phyloP scores from a whole-genome alignment of 305 asterid species.

The Ajuga reptans region DNA sequence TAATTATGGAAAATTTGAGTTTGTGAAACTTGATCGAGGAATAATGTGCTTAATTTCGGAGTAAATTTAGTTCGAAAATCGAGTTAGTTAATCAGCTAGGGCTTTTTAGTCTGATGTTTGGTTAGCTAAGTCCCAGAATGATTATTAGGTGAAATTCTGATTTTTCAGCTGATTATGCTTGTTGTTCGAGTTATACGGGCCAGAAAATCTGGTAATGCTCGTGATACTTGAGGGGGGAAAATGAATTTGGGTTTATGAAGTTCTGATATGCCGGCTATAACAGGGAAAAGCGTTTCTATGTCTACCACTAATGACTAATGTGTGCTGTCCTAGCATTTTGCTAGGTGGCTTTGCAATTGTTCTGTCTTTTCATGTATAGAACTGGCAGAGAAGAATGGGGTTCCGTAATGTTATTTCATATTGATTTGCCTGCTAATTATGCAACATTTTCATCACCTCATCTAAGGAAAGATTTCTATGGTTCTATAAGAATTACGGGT shows the following conservation, averaged over 20 bases:
- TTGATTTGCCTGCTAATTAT: neutral
- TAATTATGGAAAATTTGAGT: neutral
- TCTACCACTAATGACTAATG: neutral
- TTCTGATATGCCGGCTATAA: neutral
- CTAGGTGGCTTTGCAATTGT: neutral
- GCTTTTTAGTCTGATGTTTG: neutral
- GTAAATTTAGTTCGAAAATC: neutral
- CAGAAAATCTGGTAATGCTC: neutral
- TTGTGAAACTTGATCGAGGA: neutral
- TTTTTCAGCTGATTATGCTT: neutral
- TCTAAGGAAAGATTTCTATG: neutral
- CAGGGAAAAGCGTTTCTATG: neutral
- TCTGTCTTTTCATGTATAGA: neutral
- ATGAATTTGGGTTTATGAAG: neutral
- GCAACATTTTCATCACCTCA: neutral
- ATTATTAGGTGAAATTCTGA: neutral
- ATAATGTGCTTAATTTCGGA: neutral
- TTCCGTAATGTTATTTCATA: neutral
- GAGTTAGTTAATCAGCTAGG: neutral
- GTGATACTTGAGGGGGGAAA: neutral
- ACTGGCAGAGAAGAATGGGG: neutral
- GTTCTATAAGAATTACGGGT: neutral
- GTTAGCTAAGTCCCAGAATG: neutral
- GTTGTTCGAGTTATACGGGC: neutral
- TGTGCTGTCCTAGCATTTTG: neutral